Conservation (phyloP, 805 yeast genomes). For the Candida nonsorbophila region DNA sequence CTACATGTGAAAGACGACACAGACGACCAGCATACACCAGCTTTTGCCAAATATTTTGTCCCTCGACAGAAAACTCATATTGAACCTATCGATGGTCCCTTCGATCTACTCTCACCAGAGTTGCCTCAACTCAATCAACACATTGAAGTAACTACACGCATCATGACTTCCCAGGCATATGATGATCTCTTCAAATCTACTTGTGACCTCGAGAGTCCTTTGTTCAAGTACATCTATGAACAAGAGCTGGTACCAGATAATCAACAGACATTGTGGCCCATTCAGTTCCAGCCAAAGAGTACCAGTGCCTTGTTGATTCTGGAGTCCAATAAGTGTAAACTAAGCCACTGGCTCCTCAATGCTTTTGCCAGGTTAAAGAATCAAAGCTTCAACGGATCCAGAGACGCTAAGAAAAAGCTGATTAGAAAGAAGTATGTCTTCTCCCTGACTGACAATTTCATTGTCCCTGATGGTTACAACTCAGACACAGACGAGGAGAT, state of each 20-base stretch:
- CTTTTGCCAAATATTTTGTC: too few species aligned
- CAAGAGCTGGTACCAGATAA: too few species aligned
- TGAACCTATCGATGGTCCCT: too few species aligned
- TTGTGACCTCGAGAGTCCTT: too few species aligned
- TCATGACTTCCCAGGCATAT: too few species aligned
- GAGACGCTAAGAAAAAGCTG: conserved; percentile 22
- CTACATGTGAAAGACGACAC: conserved; percentile 27
- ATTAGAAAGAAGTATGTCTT: conserved; percentile 28
- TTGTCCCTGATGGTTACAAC: conserved; percentile 9
- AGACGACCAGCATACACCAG: too few species aligned
- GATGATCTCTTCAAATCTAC: too few species aligned
- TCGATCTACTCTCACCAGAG: too few species aligned
- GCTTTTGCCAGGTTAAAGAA: conserved; percentile 30
- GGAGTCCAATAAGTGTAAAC: conserved; percentile 11
- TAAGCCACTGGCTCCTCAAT: conserved; percentile 36
- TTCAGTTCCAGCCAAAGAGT: conserved; percentile 36
- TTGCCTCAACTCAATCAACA: too few species aligned
- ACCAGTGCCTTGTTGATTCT: conserved; percentile 31
- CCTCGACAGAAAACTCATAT: too few species aligned
- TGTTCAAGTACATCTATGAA: too few species aligned
- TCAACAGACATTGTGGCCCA: conserved; percentile 34
- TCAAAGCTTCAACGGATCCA: conserved; percentile 26
- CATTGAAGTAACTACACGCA: too few species aligned
- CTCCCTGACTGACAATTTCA: conserved; percentile 28
- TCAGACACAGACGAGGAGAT: conserved; percentile 30